These are phyloP conservation scores for Pseudogymnoascus destructans DNA, from an alignment of 2,329 filamentous ascomycete genomes.

Conservation along the genomic window DNA sequence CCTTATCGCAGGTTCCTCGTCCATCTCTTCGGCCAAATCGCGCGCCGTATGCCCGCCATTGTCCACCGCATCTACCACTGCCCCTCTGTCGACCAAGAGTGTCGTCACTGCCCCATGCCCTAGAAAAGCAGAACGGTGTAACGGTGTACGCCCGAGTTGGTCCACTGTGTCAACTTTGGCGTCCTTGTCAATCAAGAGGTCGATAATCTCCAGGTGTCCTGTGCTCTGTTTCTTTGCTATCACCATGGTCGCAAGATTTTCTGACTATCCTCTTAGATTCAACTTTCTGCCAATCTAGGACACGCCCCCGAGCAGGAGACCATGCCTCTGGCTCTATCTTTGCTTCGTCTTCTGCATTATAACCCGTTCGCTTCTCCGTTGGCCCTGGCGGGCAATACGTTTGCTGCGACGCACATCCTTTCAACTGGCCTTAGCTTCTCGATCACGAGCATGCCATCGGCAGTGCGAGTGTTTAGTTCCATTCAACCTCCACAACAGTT, in stretches of 20 bases:
- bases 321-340: not conserved
- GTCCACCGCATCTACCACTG: not conserved
- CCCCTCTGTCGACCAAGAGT: constrained; percentile 4
- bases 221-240: not conserved
- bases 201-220: not conserved
- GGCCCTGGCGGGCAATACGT: not conserved
- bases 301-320: not conserved
- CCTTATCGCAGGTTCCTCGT: not conserved
- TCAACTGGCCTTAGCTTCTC: not conserved
- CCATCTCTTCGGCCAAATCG: not conserved
- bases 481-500: not conserved
- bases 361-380: not conserved
- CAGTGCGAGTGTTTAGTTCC: not conserved
- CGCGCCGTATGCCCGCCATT: not conserved
- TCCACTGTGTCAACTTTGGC: constrained; percentile 7
- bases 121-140: constrained; percentile 7
- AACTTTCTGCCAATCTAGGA: not conserved
- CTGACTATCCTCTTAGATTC: not conserved
- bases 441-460: not conserved
- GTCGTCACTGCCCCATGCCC: constrained; percentile 8
- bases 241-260: not conserved
- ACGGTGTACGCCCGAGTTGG: constrained; percentile 7
- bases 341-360: not conserved
- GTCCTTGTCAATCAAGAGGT: constrained; percentile 8
- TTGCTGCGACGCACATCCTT: not conserved